Percentiles rank a stretch among this genome's conserved stretches.
These are phyloP conservation scores for Fraxinus dipetala DNA, from an alignment of 305 asterid genomes.

Conservation along the genomic window DNA sequence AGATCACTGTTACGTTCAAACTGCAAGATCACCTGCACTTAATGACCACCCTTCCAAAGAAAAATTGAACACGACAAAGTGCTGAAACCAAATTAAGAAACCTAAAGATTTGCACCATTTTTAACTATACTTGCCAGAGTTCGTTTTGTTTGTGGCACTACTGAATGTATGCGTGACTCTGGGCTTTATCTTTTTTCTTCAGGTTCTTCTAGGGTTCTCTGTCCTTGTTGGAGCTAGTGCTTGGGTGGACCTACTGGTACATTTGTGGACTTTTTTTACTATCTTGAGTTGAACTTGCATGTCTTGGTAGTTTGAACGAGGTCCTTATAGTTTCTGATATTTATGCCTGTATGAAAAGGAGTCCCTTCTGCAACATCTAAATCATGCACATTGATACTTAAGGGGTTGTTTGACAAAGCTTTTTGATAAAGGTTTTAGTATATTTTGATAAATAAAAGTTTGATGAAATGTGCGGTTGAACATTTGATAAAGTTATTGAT, in stretches of 20 bases:
- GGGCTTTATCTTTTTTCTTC: constrained; percentile 26
- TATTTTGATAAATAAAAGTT: background rate
- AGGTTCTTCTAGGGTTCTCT: constrained; percentile 95
- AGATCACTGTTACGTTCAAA: background rate
- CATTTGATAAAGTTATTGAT: background rate
- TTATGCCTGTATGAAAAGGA: background rate
- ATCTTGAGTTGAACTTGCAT: constrained; percentile 1
- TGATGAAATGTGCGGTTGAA: background rate
- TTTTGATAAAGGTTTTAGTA: too few species aligned
- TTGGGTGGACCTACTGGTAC: constrained; percentile 98
- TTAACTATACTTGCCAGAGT: background rate
- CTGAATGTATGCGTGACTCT: background rate
- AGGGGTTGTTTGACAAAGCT: background rate
- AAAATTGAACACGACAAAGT: background rate
- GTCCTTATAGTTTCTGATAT: background rate
- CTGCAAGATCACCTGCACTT: background rate
- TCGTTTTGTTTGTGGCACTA: background rate
- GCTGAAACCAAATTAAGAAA: background rate
- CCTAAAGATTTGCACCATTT: background rate
- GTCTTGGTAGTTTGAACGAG: background rate
- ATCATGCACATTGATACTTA: background rate
- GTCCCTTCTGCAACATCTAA: background rate
- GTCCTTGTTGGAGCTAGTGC: constrained; percentile 99
- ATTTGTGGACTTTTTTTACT: constrained; percentile 20
- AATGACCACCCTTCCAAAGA: background rate